Conservation (phyloP, 208 protist genomes). For the Trypanosoma caninum region DNA sequence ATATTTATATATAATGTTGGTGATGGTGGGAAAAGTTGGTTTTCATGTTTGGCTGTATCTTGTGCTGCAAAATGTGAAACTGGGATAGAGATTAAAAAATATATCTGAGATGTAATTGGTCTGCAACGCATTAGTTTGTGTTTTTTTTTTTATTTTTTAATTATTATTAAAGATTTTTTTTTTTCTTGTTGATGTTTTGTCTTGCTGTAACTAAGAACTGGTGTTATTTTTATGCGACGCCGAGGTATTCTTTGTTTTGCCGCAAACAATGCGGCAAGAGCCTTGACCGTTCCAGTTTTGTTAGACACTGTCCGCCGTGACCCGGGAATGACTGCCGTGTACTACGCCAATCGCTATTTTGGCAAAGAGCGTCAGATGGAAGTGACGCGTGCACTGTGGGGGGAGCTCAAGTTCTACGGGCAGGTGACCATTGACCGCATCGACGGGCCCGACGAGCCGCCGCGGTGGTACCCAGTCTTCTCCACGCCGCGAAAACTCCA, state of each 20-base stretch:
- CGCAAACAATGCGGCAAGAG: conserved; percentile 7
- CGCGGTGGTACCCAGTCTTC: conserved; percentile 77
- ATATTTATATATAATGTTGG: too few species aligned
- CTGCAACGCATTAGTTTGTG: not conserved
- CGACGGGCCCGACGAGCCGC: conserved; percentile 44
- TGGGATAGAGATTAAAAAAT: too few species aligned
- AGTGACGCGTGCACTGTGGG: conserved; percentile 74
- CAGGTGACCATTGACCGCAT: conserved; percentile 73
- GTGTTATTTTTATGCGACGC: too few species aligned
- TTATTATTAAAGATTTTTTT: conserved; percentile 6
- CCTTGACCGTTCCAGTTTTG: conserved; percentile 41
- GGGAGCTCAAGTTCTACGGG: conserved; percentile 69
- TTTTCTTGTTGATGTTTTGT: not conserved
- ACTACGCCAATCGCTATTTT: conserved; percentile 90
- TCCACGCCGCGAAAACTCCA: conserved; percentile 42
- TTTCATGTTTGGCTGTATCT: too few species aligned
- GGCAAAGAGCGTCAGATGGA: conserved; percentile 51
- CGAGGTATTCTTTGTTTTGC: not conserved
- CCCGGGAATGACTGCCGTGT: conserved; percentile 72
- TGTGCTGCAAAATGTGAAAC: too few species aligned
- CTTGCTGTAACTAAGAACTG: not conserved
- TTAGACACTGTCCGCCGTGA: conserved; percentile 75
- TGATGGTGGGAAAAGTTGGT: too few species aligned
- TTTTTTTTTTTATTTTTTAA: not conserved
- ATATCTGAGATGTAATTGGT: too few species aligned